phyloP scores from a whole-genome alignment of 371 early-diverging fungal species.

The Zychaea mexicana region DNA sequence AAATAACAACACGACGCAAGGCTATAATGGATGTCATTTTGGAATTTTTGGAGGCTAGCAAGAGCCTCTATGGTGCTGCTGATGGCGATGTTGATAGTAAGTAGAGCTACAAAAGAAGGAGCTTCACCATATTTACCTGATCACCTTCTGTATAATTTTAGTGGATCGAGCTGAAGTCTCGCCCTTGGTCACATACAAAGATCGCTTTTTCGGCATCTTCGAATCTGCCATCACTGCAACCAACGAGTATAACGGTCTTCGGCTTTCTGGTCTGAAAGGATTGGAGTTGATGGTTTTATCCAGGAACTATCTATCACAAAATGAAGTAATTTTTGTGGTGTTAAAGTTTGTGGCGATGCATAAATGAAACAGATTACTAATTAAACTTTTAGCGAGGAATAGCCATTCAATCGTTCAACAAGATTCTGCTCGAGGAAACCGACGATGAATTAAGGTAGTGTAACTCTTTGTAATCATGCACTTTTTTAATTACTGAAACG shows the following conservation, averaged over 20 bases:
- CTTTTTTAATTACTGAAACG: not conserved
- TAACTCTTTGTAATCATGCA: too few relatives aligned
- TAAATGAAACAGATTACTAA: too few relatives aligned
- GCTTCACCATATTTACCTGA: too few relatives aligned
- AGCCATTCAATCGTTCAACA: constrained; percentile 60
- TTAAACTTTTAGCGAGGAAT: constrained; percentile 37
- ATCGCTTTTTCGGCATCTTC: constrained; percentile 69
- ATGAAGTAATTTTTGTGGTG: constrained; percentile 50
- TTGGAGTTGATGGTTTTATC: constrained; percentile 66
- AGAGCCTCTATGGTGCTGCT: constrained; percentile 58
- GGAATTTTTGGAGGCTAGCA: constrained; percentile 68
- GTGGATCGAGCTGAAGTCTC: constrained; percentile 40
- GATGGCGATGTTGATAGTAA: constrained; percentile 35
- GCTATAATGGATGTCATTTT: constrained; percentile 67
- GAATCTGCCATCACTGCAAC: constrained; percentile 56
- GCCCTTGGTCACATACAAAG: constrained; percentile 67
- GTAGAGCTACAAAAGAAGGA: not conserved
- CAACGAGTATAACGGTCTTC: constrained; percentile 75
- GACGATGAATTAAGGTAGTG: constrained; percentile 60
- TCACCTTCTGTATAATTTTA: not conserved
- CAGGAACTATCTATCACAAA: constrained; percentile 52
- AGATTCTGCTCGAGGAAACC: constrained; percentile 51
- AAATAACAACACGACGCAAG: constrained; percentile 62
- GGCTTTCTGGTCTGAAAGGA: constrained; percentile 69
- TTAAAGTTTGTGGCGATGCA: too few relatives aligned